These are phyloP conservation scores for Penicillium silybi DNA, from an alignment of 495 filamentous ascomycete species.

Conservation along the genomic window DNA sequence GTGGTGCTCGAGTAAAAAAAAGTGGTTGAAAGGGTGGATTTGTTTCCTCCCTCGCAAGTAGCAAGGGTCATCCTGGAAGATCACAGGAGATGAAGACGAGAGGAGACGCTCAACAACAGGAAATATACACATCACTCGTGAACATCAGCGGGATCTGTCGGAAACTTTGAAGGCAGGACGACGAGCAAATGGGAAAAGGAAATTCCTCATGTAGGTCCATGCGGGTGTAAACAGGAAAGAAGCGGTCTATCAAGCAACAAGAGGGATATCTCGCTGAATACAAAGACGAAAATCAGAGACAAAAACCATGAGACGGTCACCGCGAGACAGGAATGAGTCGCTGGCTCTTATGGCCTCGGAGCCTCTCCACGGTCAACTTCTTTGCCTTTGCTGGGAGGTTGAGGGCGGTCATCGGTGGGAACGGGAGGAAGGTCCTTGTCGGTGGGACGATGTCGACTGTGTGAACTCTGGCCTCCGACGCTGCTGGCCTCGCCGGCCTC, in stretches of 20 bases:
- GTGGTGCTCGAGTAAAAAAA: neutral
- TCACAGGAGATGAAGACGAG: slow-evolving; percentile 7
- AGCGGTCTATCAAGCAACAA: slow-evolving; percentile 25
- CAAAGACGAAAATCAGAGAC: slow-evolving; percentile 18
- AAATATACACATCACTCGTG: slow-evolving; percentile 39
- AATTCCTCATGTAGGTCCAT: neutral
- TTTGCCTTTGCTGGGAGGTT: slow-evolving; percentile 24
- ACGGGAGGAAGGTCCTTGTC: slow-evolving; percentile 56
- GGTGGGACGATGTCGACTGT: slow-evolving; percentile 30
- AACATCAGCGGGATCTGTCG: slow-evolving; percentile 30
- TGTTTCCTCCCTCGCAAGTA: neutral
- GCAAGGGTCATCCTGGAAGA: neutral
- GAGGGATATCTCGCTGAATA: slow-evolving; percentile 24
- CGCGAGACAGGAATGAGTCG: neutral
- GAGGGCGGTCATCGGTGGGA: slow-evolving; percentile 26
- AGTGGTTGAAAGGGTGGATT: neutral
- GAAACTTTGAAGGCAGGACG: slow-evolving; percentile 4
- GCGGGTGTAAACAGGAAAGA: neutral
- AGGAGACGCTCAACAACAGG: slow-evolving; percentile 17
- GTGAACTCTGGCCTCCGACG: slow-evolving; percentile 51
- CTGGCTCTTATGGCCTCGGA: neutral
- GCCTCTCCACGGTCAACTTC: slow-evolving; percentile 13
- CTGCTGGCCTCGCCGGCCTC: slow-evolving; percentile 82
- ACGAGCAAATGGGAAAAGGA: slow-evolving; percentile 19
- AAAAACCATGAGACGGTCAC: slow-evolving; percentile 4